Evolutionary conservation across 257 asterid species (phyloP), one percentile per base, ranked within the genome.

Genomic region (Jaltomata sinuosa): DNA sequence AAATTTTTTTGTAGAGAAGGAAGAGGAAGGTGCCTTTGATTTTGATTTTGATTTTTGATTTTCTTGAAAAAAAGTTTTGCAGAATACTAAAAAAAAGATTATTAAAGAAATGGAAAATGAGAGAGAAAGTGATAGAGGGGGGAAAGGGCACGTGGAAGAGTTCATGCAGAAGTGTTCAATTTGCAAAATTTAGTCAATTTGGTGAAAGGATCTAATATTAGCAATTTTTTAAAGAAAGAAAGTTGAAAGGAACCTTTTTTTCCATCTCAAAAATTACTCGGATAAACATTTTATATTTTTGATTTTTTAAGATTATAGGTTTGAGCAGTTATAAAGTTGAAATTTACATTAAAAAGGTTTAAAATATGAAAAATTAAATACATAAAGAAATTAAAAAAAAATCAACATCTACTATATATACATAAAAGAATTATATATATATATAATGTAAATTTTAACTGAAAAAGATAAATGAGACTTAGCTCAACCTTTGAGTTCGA

Each of bases 71-170:
- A 57, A 80, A 4, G 1, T 42, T 78, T 47, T 52, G 52, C 27
- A 69, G 18, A 61, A 11, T 5, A 12, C 2, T 12, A 61, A 25
- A 27, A 61, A 25, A 61, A 47, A 11, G 0, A 49, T 22, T 21
- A 31, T 3, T 54, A 34, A 52, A 52, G 29, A 14, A 54, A 52
- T 79, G 8, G 42, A 34, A 52, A 67, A 1, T 38, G 54, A 40
- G 40, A 25, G 80, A 21, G 88, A 15, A 32, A 32, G 82, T 11
- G 82, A 25, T 49, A 10, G 79, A 64, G 71, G 79, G 68, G 85
- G 74, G 85, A 6, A 69, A 61, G 67, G 87, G 80, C 84, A 84
- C 87, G 88, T 85, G 90, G 90, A 81, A 78, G 59, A 85, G 79
- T 32, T 8, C 77, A 67, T 67, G 77, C 77, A 34, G 14, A 32